phyloP scores from a whole-genome alignment of 2,329 filamentous ascomycete species.

The Cryphonectria radicalis region DNA sequence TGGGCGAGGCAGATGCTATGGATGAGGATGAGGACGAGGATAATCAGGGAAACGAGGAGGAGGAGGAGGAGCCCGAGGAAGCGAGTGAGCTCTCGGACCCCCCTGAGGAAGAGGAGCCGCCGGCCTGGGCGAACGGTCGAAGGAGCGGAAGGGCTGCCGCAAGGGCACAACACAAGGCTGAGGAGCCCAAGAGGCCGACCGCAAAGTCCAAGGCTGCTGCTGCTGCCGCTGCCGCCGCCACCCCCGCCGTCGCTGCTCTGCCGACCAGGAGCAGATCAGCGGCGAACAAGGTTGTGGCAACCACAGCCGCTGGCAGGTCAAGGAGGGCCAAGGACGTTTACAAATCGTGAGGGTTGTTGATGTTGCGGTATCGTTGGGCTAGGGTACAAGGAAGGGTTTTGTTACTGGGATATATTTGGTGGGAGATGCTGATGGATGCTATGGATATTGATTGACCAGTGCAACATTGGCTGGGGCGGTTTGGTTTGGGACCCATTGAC shows the following conservation, averaged over 20 bases:
- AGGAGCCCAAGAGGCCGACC: conserved; percentile 24
- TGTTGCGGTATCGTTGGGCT: not conserved
- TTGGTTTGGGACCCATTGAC: not conserved
- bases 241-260: conserved; percentile 10
- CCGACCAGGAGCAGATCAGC: conserved; percentile 22
- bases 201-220: conserved; percentile 24
- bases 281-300: not conserved
- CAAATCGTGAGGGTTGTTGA: conserved; percentile 16
- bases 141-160: conserved; percentile 27
- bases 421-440: not conserved
- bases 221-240: not conserved
- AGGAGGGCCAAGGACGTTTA: conserved; percentile 28
- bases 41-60: conserved; percentile 16
- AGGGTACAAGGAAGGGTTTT: not conserved
- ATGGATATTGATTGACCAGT: not conserved
- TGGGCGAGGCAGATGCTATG: conserved; percentile 14
- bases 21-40: conserved; percentile 19
- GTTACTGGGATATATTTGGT: not conserved
- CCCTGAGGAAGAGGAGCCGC: conserved; percentile 19
- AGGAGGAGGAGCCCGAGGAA: conserved; percentile 11
- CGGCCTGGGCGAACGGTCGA: conserved; percentile 29
- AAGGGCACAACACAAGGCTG: conserved; percentile 24
- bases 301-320: conserved; percentile 15
- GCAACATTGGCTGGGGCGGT: not conserved
- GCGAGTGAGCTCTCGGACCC: conserved; percentile 18